Evolutionary conservation across 2,329 filamentous ascomycete genomes (phyloP), one percentile per base, ranked within the genome.

Genomic region (Aspergillus costaricaensis): DNA sequence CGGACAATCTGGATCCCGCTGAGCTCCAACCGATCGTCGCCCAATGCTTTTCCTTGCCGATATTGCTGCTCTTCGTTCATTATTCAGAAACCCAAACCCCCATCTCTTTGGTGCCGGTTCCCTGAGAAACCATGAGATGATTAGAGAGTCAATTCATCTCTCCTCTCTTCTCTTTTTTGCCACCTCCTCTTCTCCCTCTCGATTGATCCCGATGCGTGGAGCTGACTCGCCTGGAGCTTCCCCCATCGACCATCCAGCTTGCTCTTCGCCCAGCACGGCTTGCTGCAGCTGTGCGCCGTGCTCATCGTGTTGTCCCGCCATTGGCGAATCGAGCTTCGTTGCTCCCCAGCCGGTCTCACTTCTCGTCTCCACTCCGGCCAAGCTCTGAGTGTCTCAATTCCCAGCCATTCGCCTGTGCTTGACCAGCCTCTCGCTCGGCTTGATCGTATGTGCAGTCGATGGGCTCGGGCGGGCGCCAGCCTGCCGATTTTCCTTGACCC

Each of bases 1-100:
- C 44, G 21, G 44, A 36, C 32, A 47, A 51, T 62, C 59, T 59
- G 59, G 60, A 23, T 48, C 57, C 30, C 59, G 56, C 55, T 52
- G 51, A 62, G 64, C 60, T 62, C 51, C 53, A 57, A 54, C 53
- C 55, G 64, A 66, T 66, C 62, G 57, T 59, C 62, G 49, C 27
- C 55, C 49, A 19, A 43, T 58, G 52, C 60, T 6, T 43, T 44
- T 44, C 41, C 41, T 44, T 44, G 41, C 41, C 41, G 41, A 44
- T 44, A 21, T 44, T 21, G 17, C 17, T 19, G 41, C 17, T 14
- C 2, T 44, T 36, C 12, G 10, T 36, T 36, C 32, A 36, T 15
- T 36, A 36, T 36, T 36, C 32, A 36, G 32, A 36, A 36, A 36
- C 32, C 12, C 12, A 36, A 36, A 43, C 10, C 17, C 8, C 41